Evolutionary conservation across 2,329 filamentous ascomycete genomes (phyloP).

Genomic region (Alternaria atra): DNA sequence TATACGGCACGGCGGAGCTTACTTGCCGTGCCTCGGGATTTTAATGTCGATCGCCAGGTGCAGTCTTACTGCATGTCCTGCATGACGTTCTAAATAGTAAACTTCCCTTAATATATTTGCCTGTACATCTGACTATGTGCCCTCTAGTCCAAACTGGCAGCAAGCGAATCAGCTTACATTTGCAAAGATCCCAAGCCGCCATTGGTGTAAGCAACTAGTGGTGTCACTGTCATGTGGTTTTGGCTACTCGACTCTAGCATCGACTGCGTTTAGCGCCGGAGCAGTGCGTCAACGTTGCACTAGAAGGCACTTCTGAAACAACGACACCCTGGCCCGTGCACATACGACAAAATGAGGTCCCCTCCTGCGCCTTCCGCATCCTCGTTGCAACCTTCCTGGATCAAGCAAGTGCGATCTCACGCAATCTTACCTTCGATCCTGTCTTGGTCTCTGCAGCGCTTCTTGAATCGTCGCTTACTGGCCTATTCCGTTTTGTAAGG

Average conservation of each 20-base stretch:
- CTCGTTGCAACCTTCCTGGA: conserved; percentile 9
- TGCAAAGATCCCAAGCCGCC: background rate
- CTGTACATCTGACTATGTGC: background rate
- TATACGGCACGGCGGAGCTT: background rate
- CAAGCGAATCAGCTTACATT: background rate
- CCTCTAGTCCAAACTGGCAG: conserved; percentile 1
- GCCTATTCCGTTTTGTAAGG: background rate
- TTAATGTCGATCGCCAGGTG: background rate
- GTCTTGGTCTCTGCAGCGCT: conserved; percentile 6
- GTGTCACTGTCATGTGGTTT: background rate
- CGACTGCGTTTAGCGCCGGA: conserved; percentile 15
- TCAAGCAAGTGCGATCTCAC: conserved; percentile 15
- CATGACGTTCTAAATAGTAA: background rate
- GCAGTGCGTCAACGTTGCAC: conserved; percentile 7
- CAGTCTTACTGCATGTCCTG: conserved; percentile 10
- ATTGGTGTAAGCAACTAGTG: background rate
- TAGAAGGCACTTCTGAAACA: conserved; percentile 19
- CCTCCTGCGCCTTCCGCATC: conserved; percentile 10
- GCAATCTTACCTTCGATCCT: conserved; percentile 15
- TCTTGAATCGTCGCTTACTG: conserved; percentile 1
- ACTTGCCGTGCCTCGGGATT: background rate
- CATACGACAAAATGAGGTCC: conserved; percentile 10
- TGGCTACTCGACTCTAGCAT: background rate
- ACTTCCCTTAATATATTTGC: background rate
- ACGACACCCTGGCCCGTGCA: conserved; percentile 9